Base-by-base conservation (phyloP, 148 eudicot species). In the Rhododendron vialii region DNA sequence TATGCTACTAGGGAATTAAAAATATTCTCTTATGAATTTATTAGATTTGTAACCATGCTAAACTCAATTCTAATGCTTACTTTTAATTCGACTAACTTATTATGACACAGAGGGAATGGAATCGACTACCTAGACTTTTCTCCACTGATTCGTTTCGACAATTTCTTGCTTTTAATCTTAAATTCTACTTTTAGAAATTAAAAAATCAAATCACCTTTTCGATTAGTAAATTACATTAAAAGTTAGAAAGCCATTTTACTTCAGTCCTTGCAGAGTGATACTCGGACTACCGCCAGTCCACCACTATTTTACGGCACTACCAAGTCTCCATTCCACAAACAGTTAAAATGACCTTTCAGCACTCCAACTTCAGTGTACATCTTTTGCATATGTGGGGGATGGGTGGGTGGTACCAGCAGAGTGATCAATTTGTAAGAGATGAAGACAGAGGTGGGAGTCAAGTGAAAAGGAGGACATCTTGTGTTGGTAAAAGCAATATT, bases 361-460 rank as follows among this genome's bases (percentile, higher is more conserved):
- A 2, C 75, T 14, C 45, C 20, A 80, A 80, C 82, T 80, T 51
- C 36, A 48, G 30, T 2, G 30, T 5, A 10, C 55, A 65, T 41
- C 71, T 45, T 45, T 30, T 18, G 47, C 38, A 65, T 20, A 7
- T 12, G 50, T 59, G 71, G 4, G 20, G 28, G 35, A 50, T 47
- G 30, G 43, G 13, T 24, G 30, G 67, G 33, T 48, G 67, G 55
- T 48, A 53, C 35, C 35, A 81, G 26, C 61, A 61, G 45, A 81
- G 10, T 8, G n/a, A 51, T 33, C 7, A 59, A 35, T 35, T 61
- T 63, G 51, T 14, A 67, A 65, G 55, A 69, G 24, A 67, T 30
- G 78, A 83, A 47, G 83, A 47, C 59, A 63, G 48, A 43, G 77
- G 48, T 69, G 35, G 41, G 87, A 59, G 5, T 65, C n/a, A 26